Conservation (phyloP, 257 asterid species). For the Gentiana dahurica region DNA sequence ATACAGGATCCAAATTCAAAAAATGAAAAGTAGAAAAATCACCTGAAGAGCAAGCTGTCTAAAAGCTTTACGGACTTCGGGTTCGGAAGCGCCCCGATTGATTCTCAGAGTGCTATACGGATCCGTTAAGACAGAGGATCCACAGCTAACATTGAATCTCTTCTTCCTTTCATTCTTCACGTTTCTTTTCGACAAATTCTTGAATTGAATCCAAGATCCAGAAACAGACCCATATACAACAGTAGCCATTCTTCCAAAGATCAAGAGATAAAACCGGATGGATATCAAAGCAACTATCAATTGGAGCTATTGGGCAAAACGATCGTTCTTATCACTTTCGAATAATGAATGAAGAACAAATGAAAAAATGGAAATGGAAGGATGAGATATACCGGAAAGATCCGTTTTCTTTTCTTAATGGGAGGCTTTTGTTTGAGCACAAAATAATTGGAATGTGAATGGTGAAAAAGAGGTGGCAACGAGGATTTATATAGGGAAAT, state of each 20-base stretch:
- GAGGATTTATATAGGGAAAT: too few relatives aligned
- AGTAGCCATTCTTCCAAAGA: conserved; percentile 32
- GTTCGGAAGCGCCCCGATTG: conserved; percentile 65
- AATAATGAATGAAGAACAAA: too few relatives aligned
- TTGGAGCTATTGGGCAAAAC: too few relatives aligned
- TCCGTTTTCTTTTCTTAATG: too few relatives aligned
- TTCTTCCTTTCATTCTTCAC: conserved; percentile 12
- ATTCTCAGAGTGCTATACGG: conserved; percentile 73
- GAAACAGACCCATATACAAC: conserved; percentile 35
- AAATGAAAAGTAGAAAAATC: conserved; percentile 1
- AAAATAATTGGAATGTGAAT: too few relatives aligned
- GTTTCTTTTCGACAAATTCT: conserved; percentile 12
- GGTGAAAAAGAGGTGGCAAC: too few relatives aligned
- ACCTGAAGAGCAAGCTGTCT: conserved; percentile 88
- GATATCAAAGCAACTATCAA: too few relatives aligned
- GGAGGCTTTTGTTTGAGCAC: too few relatives aligned
- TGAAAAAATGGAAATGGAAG: too few relatives aligned
- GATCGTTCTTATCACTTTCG: too few relatives aligned
- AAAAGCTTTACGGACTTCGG: conserved; percentile 83
- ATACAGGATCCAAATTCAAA: neutral
- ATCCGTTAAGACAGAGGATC: conserved; percentile 41
- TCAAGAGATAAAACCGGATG: too few relatives aligned
- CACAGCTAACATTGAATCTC: conserved; percentile 42
- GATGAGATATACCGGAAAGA: too few relatives aligned
- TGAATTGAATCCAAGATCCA: conserved; percentile 33